These are phyloP conservation scores for Gentiana dahurica DNA, from an alignment of 257 asterid genomes.

Conservation along the genomic window DNA sequence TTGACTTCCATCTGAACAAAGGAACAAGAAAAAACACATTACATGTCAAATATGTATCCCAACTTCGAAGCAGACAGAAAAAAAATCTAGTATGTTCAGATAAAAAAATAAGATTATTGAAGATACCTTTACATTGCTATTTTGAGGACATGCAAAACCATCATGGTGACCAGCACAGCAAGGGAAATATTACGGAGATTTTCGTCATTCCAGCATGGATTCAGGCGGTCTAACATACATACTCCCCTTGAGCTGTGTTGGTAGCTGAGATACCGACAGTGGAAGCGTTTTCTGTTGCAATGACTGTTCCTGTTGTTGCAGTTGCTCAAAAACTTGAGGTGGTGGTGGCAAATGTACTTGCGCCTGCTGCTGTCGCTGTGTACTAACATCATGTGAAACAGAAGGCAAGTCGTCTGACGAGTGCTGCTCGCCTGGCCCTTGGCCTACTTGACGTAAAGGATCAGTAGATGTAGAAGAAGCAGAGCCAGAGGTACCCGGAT, in stretches of 20 bases:
- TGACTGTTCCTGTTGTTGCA: constrained; percentile 29
- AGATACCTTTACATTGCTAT: constrained; percentile 57
- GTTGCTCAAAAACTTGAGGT: constrained; percentile 33
- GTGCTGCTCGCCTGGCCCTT: constrained; percentile 40
- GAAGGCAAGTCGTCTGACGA: constrained; percentile 34
- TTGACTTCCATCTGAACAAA: constrained; percentile 28
- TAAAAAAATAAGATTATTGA: no score
- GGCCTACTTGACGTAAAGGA: constrained; percentile 32
- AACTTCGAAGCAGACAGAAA: background rate
- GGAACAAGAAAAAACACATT: background rate
- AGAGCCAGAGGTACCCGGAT: constrained; percentile 32
- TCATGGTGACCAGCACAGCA: constrained; percentile 23
- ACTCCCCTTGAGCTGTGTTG: constrained; percentile 53
- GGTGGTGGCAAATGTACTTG: constrained; percentile 35
- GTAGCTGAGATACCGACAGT: constrained; percentile 42
- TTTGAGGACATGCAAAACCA: constrained; percentile 27
- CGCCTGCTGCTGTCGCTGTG: constrained; percentile 38
- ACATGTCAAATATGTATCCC: background rate
- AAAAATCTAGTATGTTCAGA: background rate
- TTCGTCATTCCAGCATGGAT: constrained; percentile 50
- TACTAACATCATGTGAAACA: constrained; percentile 28
- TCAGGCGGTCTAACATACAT: constrained; percentile 42
- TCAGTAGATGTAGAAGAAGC: constrained; percentile 30
- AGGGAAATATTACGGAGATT: background rate
- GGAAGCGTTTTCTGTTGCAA: constrained; percentile 19